Conservation (phyloP, 148 eudicot species). For the Fagopyrum homotropicum region DNA sequence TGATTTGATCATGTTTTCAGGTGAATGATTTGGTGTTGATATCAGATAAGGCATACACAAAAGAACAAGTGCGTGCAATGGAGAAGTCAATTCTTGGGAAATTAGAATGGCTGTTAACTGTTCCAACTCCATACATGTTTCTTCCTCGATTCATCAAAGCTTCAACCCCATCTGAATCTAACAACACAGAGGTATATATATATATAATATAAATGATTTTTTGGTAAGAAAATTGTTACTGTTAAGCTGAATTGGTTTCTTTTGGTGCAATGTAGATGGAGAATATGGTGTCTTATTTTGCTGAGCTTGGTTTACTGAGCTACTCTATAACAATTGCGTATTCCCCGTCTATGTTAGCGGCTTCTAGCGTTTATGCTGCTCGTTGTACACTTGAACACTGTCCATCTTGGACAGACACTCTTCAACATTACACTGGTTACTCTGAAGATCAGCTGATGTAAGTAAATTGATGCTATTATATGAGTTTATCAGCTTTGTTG, state of each 20-base stretch:
- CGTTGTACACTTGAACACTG: conserved; percentile 32
- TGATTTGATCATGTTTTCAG: conserved; percentile 21
- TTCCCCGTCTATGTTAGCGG: conserved; percentile 48
- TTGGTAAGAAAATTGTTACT: neutral
- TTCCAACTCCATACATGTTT: conserved; percentile 82
- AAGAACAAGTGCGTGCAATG: conserved; percentile 54
- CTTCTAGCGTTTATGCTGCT: conserved; percentile 52
- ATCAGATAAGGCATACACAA: conserved; percentile 59
- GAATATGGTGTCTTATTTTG: conserved; percentile 41
- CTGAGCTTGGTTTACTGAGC: conserved; percentile 53
- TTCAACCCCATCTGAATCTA: conserved; percentile 24
- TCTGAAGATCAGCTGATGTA: conserved; percentile 33
- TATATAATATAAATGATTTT: neutral
- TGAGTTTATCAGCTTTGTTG: neutral
- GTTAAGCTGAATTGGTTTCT: neutral
- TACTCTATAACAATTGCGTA: conserved; percentile 28
- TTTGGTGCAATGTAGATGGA: conserved; percentile 33
- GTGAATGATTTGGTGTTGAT: conserved; percentile 57
- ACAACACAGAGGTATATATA: conserved; percentile 24
- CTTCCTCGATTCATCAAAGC: conserved; percentile 67
- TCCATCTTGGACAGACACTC: conserved; percentile 52
- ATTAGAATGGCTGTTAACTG: conserved; percentile 67
- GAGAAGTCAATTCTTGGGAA: conserved; percentile 62
- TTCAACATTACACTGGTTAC: conserved; percentile 46
- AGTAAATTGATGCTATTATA: neutral